Conservation (phyloP, 2,329 filamentous ascomycete genomes). For the Passalora sequoiae region DNA sequence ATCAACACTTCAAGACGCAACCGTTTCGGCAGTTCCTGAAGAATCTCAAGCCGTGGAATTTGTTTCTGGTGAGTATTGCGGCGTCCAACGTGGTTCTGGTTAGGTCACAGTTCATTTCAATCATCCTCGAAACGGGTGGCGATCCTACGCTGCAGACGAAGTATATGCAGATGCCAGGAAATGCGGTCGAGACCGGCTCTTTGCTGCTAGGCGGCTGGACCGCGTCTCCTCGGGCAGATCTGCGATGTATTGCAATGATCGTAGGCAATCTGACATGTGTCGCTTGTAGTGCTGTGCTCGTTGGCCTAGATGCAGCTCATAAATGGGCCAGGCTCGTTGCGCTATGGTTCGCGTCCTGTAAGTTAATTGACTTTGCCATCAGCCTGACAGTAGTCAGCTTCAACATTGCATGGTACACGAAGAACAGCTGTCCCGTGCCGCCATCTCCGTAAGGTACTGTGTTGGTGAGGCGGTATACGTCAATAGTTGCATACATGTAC, state of each 20-base stretch:
- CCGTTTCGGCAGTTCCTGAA: conserved; percentile 44
- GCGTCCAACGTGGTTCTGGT: conserved; percentile 28
- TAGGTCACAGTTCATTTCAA: conserved; percentile 40
- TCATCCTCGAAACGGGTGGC: conserved; percentile 44
- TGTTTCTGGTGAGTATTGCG: conserved; percentile 51
- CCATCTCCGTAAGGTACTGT: conserved; percentile 42
- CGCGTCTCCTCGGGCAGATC: background rate
- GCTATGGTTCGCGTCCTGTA: conserved; percentile 51
- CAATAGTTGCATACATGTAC: too few species aligned
- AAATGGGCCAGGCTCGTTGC: conserved; percentile 2
- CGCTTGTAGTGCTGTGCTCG: conserved; percentile 1
- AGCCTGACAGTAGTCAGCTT: conserved; percentile 48
- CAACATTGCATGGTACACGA: conserved; percentile 51
- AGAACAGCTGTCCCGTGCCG: conserved; percentile 48
- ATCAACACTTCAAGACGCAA: conserved; percentile 38
- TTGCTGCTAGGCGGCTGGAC: conserved; percentile 2
- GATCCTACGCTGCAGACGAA: conserved; percentile 49
- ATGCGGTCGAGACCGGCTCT: background rate
- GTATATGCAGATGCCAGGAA: conserved; percentile 47
- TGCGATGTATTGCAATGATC: conserved; percentile 2
- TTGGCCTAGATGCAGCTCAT: background rate
- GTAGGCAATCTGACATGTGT: conserved; percentile 1
- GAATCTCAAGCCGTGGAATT: conserved; percentile 57
- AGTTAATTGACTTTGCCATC: conserved; percentile 48
- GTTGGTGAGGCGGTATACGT: conserved; percentile 1